Evolutionary conservation across 257 asterid species (phyloP).

Genomic region (Penstemon davidsonii): DNA sequence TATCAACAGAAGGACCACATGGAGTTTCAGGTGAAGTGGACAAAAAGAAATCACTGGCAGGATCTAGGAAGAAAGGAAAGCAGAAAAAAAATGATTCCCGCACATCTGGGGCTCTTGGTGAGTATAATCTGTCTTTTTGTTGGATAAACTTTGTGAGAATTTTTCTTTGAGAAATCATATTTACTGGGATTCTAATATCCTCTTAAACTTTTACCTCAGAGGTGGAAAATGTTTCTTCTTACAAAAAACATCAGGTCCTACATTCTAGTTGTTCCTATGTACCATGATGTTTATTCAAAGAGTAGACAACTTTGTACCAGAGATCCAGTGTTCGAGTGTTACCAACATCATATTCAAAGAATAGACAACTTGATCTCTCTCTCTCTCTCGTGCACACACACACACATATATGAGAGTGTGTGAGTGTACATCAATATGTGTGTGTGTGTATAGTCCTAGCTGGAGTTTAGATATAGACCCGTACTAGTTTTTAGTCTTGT

Average conservation of each 20-base stretch:
- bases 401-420: too few species aligned
- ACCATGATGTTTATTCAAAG: too few species aligned
- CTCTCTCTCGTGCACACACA: too few species aligned
- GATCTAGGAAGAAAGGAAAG: slow-evolving; percentile 48
- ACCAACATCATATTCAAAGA: too few species aligned
- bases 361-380: too few species aligned
- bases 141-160: slow-evolving; percentile 12
- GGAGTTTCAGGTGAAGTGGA: slow-evolving; percentile 34
- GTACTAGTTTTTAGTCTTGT: too few species aligned
- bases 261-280: background rate
- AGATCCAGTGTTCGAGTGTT: too few species aligned
- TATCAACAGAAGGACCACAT: slow-evolving; percentile 42
- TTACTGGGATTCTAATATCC: background rate
- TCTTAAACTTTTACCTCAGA: background rate
- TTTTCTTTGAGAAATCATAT: slow-evolving; percentile 6
- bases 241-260: too few species aligned
- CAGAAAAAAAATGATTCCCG: slow-evolving; percentile 39
- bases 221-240: background rate
- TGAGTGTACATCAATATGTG: too few species aligned
- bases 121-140: slow-evolving; percentile 26
- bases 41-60: slow-evolving; percentile 35
- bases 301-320: too few species aligned
- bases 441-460: too few species aligned
- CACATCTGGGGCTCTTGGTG: slow-evolving; percentile 34
- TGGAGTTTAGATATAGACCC: too few species aligned